These are phyloP conservation scores for Kuraishia capsulata DNA, from an alignment of 805 yeast species.

Conservation along the genomic window DNA sequence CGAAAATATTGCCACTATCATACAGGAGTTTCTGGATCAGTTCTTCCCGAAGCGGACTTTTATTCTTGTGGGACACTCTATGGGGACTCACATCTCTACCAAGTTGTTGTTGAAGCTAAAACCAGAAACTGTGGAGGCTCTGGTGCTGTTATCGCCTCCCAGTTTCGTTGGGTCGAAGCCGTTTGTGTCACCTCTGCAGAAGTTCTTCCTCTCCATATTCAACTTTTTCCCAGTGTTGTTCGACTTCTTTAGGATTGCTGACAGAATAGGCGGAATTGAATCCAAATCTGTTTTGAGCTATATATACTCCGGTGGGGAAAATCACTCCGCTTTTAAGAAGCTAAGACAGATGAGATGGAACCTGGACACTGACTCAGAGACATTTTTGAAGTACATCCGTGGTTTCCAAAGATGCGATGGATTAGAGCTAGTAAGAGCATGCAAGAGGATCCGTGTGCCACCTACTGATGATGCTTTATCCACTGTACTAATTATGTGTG, in stretches of 20 bases:
- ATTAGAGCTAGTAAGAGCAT: slow-evolving; percentile 33
- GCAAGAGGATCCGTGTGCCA: slow-evolving; percentile 24
- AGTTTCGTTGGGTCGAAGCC: slow-evolving; percentile 7
- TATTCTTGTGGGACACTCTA: slow-evolving; percentile 42
- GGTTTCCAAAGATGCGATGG: slow-evolving; percentile 37
- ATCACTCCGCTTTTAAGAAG: slow-evolving; percentile 28
- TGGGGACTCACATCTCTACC: slow-evolving; percentile 43
- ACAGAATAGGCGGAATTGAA: slow-evolving; percentile 52
- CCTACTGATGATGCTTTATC: slow-evolving; percentile 17
- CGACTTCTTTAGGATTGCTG: slow-evolving; percentile 45
- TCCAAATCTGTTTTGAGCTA: slow-evolving; percentile 55
- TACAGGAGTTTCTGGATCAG: slow-evolving; percentile 27
- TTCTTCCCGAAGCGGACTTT: slow-evolving; percentile 33
- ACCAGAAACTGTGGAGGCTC: slow-evolving; percentile 30
- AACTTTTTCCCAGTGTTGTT: slow-evolving; percentile 35
- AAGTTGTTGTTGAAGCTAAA: slow-evolving; percentile 28
- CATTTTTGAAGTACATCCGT: slow-evolving; percentile 42
- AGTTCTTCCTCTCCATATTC: slow-evolving; percentile 21
- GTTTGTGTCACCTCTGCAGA: slow-evolving; percentile 9
- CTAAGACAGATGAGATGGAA: slow-evolving; percentile 64
- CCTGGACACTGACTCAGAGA: slow-evolving; percentile 45
- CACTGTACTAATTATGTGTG: slow-evolving; percentile 50
- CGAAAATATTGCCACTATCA: slow-evolving; percentile 29
- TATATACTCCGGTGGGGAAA: slow-evolving; percentile 23
- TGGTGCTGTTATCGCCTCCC: slow-evolving; percentile 42